Conservation (phyloP, 305 asterid species). For the Withania somnifera region DNA sequence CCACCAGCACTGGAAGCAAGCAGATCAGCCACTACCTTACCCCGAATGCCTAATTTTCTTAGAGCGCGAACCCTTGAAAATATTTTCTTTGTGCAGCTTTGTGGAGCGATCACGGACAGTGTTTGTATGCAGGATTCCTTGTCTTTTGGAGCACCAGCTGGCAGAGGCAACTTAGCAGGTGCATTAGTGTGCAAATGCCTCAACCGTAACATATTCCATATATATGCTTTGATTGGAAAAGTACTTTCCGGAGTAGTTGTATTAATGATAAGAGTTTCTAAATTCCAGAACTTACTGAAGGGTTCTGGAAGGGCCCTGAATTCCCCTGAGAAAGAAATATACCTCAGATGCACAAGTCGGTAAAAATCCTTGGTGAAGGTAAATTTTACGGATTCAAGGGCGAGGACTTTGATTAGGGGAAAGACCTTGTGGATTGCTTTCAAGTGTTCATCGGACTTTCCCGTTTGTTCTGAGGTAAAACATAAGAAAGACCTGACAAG, state of each 20-base stretch:
- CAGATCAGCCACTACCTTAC: background rate
- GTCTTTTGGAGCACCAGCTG: background rate
- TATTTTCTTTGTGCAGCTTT: slow-evolving; percentile 2
- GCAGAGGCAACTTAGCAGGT: background rate
- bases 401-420: slow-evolving; percentile 11
- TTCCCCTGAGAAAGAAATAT: background rate
- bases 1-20: background rate
- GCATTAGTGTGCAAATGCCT: slow-evolving; percentile 15
- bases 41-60: slow-evolving; percentile 15
- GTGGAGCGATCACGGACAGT: slow-evolving; percentile 6
- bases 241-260: background rate
- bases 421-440: background rate
- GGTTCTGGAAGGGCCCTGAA: slow-evolving; percentile 2
- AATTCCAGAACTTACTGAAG: slow-evolving; percentile 8
- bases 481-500: slow-evolving; percentile 13
- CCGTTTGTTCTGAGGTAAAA: background rate
- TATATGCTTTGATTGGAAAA: background rate
- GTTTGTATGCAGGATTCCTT: slow-evolving; percentile 4
- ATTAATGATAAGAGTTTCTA: slow-evolving; percentile 10
- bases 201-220: slow-evolving; percentile 12
- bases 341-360: background rate
- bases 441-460: background rate
- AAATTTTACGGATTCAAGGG: background rate
- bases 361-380: background rate
- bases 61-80: slow-evolving; percentile 3